Conservation (phyloP, 192 early-diverging fungal genomes). For the Lunasporangiospora selenospora region DNA sequence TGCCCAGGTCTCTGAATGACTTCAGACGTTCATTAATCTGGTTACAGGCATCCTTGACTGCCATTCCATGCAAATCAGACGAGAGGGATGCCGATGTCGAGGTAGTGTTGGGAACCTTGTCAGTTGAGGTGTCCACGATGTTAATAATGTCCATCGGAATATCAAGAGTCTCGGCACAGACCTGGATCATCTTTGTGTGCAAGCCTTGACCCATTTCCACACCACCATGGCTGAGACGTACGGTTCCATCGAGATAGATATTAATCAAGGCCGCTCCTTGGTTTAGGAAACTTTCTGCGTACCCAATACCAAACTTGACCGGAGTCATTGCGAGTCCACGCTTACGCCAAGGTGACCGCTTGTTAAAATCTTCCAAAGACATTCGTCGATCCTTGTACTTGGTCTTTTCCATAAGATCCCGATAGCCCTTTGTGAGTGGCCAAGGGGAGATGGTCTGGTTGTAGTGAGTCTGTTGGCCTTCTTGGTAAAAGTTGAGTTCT, state of each 20-base stretch:
- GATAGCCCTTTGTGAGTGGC: constrained; percentile 73
- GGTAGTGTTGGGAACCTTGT: constrained; percentile 78
- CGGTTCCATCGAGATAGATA: constrained; percentile 85
- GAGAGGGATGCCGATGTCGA: constrained; percentile 85
- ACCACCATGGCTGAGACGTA: constrained; percentile 83
- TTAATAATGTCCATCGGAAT: constrained; percentile 72
- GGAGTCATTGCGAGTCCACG: constrained; percentile 80
- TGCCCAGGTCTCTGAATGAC: constrained; percentile 71
- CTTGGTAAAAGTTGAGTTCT: constrained; percentile 74
- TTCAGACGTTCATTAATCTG: constrained; percentile 72
- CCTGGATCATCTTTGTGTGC: constrained; percentile 88
- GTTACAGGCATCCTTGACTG: constrained; percentile 80
- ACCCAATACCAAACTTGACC: constrained; percentile 86
- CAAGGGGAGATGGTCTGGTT: constrained; percentile 71
- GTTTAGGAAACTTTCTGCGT: constrained; percentile 77
- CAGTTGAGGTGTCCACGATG: constrained; percentile 72
- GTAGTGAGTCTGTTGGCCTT: constrained; percentile 76
- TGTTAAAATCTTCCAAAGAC: constrained; percentile 74
- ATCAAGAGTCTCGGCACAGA: constrained; percentile 81
- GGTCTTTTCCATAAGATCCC: constrained; percentile 62
- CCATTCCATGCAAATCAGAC: constrained; percentile 83
- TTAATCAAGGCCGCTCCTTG: constrained; percentile 87
- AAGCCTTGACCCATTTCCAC: constrained; percentile 94
- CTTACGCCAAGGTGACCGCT: constrained; percentile 73
- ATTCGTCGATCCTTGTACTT: constrained; percentile 59